phyloP scores from a whole-genome alignment of 208 protist genomes.

The Wallacemonas collosoma region DNA sequence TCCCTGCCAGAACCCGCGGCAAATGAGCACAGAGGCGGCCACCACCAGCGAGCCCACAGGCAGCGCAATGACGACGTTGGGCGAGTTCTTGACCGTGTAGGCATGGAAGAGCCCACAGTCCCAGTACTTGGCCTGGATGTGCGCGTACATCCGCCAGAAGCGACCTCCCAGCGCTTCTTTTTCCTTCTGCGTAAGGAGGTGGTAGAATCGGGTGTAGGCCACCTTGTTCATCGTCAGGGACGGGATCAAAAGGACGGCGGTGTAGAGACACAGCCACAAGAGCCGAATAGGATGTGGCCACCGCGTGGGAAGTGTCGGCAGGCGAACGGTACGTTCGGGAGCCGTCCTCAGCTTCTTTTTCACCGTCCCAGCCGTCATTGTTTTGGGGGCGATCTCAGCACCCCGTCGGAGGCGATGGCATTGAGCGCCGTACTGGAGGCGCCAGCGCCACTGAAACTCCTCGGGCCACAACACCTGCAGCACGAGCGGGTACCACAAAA shows the following conservation, averaged over 20 bases:
- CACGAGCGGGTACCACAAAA: conserved; percentile 61
- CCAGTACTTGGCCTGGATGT: conserved; percentile 81
- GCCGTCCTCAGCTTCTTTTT: too few species aligned
- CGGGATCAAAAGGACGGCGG: conserved; percentile 38
- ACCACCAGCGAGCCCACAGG: conserved; percentile 45
- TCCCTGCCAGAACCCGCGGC: not conserved
- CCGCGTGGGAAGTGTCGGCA: conserved; percentile 23
- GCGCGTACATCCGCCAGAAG: conserved; percentile 69
- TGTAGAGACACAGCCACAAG: conserved; percentile 43
- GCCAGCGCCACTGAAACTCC: conserved; percentile 30
- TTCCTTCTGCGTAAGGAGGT: conserved; percentile 27
- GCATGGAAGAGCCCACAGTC: conserved; percentile 61
- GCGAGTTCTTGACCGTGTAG: conserved; percentile 60
- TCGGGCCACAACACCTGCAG: conserved; percentile 47
- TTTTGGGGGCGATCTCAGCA: not conserved
- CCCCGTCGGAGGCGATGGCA: not conserved
- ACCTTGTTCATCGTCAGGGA: conserved; percentile 63
- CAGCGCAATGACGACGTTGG: conserved; percentile 67
- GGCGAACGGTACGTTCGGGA: conserved; percentile 6
- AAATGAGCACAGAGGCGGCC: not conserved
- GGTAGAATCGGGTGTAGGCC: conserved; percentile 52
- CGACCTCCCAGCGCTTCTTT: conserved; percentile 22
- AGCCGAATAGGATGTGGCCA: conserved; percentile 43
- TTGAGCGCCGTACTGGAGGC: not conserved
- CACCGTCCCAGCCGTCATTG: not conserved